Percentiles rank a stretch among this genome's conserved stretches.
Conservation (phyloP, 768 basidiomycete genomes). For the Lactifluus pinguis region DNA sequence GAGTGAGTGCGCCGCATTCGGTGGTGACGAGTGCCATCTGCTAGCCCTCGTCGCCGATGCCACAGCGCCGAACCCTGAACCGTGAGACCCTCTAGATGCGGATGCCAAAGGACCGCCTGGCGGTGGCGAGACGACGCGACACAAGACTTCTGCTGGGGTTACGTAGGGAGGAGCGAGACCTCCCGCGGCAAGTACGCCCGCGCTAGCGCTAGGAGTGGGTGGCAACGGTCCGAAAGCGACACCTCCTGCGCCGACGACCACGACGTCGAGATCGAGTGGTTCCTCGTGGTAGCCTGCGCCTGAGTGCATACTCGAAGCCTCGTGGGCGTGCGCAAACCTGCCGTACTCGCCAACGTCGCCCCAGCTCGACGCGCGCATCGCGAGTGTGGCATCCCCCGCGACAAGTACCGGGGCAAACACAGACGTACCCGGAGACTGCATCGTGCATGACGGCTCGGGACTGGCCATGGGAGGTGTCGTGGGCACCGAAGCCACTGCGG, state of each 20-base stretch:
- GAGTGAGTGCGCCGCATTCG: slow-evolving; percentile 10
- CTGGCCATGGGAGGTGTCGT: slow-evolving; percentile 7
- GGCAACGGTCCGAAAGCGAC: slow-evolving; percentile 10
- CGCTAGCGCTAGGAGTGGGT: slow-evolving; percentile 16
- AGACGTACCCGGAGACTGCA: neutral
- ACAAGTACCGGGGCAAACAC: neutral
- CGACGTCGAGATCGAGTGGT: slow-evolving; percentile 14
- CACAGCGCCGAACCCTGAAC: neutral
- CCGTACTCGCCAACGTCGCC: slow-evolving; percentile 19
- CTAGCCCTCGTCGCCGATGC: neutral
- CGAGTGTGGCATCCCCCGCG: neutral
- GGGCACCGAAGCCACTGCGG: neutral
- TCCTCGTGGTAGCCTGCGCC: slow-evolving; percentile 18
- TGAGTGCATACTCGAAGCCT: slow-evolving; percentile 14
- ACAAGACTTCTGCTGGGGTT: neutral
- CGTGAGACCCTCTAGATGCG: neutral
- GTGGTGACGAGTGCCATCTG: neutral
- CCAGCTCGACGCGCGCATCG: slow-evolving; percentile 20
- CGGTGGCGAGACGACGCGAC: neutral
- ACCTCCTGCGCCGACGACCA: slow-evolving; percentile 19
- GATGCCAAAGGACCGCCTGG: neutral
- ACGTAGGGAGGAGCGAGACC: neutral
- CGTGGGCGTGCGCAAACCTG: neutral
- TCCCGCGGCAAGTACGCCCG: slow-evolving; percentile 6
- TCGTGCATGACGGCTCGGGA: neutral